Percentiles rank a stretch among this genome's conserved stretches.
phyloP scores from a whole-genome alignment of 805 yeast species.

The Sugiyamaella lignohabitans region DNA sequence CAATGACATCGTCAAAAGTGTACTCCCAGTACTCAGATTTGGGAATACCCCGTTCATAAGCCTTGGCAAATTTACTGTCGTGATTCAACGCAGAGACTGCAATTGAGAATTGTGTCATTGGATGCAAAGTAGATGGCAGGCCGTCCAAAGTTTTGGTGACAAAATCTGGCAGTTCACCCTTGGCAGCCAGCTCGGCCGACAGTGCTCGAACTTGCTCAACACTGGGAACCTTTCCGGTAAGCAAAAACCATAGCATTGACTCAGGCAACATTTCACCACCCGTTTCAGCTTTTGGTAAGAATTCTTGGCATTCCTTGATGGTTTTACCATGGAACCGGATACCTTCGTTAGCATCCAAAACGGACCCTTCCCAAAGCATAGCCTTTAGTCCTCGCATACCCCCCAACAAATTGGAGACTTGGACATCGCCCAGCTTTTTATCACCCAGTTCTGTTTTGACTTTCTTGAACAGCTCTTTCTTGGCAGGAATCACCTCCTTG shows the following conservation, averaged over 20 bases:
- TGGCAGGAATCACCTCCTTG: conserved; percentile 39
- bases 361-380: conserved; percentile 75
- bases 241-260: conserved; percentile 64
- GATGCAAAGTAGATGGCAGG: conserved; percentile 65
- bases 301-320: conserved; percentile 61
- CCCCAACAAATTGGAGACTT: conserved; percentile 46
- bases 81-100: conserved; percentile 69
- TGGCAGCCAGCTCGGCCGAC: conserved; percentile 55
- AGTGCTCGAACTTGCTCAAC: conserved; percentile 50
- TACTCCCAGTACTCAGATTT: conserved; percentile 71
- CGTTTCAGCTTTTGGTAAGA: conserved; percentile 51
- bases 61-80: conserved; percentile 63
- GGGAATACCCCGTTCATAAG: conserved; percentile 62
- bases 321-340: conserved; percentile 74
- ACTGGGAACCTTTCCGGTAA: conserved; percentile 69
- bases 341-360: conserved; percentile 68
- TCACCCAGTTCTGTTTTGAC: conserved; percentile 35
- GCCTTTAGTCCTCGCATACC: conserved; percentile 78
- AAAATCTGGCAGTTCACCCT: conserved; percentile 59
- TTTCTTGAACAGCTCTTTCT: conserved; percentile 35
- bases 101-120: conserved; percentile 77
- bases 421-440: conserved; percentile 40
- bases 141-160: conserved; percentile 53
- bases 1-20: conserved; percentile 63
- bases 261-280: conserved; percentile 60